phyloP scores from a whole-genome alignment of 2,329 filamentous ascomycete species.

The Aspergillus hiratsukae region DNA sequence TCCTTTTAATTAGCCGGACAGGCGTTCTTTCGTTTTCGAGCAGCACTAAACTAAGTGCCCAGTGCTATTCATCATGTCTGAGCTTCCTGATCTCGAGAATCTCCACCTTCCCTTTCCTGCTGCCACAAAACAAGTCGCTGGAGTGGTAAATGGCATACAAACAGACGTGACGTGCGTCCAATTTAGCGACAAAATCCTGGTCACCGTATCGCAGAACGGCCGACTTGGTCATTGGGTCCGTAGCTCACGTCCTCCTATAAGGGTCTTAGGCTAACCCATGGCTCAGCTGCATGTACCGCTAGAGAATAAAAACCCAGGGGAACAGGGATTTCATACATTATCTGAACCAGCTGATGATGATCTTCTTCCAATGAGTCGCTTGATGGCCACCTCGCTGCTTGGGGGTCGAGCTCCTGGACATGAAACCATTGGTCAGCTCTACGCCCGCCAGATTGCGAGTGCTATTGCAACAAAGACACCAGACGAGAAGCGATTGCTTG shows the following conservation, averaged over 20 bases:
- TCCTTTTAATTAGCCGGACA: not conserved
- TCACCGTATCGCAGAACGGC: conserved; percentile 84
- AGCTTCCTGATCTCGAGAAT: conserved; percentile 18
- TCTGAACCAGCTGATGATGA: conserved; percentile 46
- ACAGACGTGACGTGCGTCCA: conserved; percentile 70
- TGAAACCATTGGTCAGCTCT: conserved; percentile 80
- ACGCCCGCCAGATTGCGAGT: conserved; percentile 84
- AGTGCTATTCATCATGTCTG: conserved; percentile 19
- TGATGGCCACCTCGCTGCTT: conserved; percentile 82
- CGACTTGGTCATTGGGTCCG: conserved; percentile 86
- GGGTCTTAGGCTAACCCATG: conserved; percentile 6
- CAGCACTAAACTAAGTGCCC: not conserved
- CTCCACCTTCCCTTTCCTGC: conserved; percentile 63
- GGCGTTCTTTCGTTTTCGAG: not conserved
- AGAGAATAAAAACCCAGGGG: conserved; percentile 32
- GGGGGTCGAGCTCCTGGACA: conserved; percentile 75
- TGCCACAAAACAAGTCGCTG: conserved; percentile 54
- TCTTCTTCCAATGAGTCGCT: conserved; percentile 70
- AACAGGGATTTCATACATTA: conserved; percentile 36
- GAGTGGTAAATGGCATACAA: conserved; percentile 60
- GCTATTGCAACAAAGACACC: conserved; percentile 68
- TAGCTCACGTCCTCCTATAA: conserved; percentile 3
- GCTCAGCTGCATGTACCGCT: conserved; percentile 29
- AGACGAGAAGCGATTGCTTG: conserved; percentile 54
- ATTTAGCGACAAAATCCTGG: conserved; percentile 85